Base-by-base conservation (phyloP, 495 filamentous ascomycete genomes). In the Aspergillus haitiensis region DNA sequence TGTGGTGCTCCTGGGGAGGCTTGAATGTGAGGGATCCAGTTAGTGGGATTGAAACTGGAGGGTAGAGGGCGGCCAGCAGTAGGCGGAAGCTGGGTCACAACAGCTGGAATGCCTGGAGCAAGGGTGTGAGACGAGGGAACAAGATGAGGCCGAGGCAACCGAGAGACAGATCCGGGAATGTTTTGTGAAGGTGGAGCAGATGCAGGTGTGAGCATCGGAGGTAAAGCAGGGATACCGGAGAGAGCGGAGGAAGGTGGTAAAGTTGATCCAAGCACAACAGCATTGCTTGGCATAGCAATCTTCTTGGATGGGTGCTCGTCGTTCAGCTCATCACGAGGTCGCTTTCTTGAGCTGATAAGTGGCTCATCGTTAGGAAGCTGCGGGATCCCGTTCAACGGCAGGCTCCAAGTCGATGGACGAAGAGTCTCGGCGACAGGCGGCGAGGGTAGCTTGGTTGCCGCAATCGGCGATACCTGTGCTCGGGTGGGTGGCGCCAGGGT, bases 301-400 rank as follows among this genome's bases (percentile, higher is more conserved):
- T 88, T 79, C 76, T 96, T 96, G 9, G 86, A 73, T 9, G 88
- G 83, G 16, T 86, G 87, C 56, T 93, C 87, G 9, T 78, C 71
- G 32, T 70, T 72, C 10, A 82, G 77, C 11, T 85, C 83, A 37
- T 96, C 92, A 37, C 82, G 80, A 58, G 83, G 88, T 56, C 92
- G 81, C 75, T 97, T 97, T 58, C 86, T 79, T 37, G 75, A 77
- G 73, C 34, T 76, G n/a, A 49, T 56, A 37, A 66, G 72, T 12
- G 82, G 59, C 31, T 57, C 44, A 3, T 76, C 67, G 18, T 42
- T 56, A 48, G 58, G n/a, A n/a, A 63, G 42, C 46, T 70, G 71
- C 21, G 65, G 62, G 31, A 64, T 65, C 4, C 60, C 47, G 40
- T 68, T 68, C 27, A 67, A 31, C 7, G 73, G 66, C 56, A 64